These are phyloP conservation scores for Ramaria sp. DNA, from an alignment of 768 basidiomycete species.

Conservation along the genomic window DNA sequence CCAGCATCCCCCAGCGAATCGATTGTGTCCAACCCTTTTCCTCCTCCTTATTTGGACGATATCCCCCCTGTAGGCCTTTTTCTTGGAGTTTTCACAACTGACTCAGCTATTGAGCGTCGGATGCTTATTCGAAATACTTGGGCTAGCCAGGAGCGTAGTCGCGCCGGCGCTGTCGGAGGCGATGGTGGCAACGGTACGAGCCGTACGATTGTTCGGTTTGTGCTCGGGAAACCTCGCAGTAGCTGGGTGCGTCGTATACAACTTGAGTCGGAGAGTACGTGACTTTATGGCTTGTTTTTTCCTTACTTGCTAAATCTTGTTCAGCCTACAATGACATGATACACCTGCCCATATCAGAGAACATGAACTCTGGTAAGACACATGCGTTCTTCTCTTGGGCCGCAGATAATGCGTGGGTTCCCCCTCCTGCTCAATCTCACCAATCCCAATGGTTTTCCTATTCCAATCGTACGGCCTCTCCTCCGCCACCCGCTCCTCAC, in stretches of 20 bases:
- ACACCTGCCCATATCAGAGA: constrained; percentile 75
- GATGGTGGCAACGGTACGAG: constrained; percentile 70
- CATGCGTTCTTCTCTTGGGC: constrained; percentile 92
- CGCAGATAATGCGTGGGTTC: constrained; percentile 82
- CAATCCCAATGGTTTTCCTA: constrained; percentile 52
- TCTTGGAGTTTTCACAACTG: constrained; percentile 84
- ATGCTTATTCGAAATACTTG: constrained; percentile 84
- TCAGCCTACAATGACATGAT: constrained; percentile 80
- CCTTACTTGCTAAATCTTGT: constrained; percentile 1
- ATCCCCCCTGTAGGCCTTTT: constrained; percentile 80
- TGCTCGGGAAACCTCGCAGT: constrained; percentile 74
- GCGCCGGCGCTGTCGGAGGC: constrained; percentile 58
- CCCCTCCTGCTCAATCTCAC: constrained; percentile 47
- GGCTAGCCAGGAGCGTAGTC: constrained; percentile 73
- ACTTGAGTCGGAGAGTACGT: constrained; percentile 84
- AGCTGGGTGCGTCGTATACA: constrained; percentile 71
- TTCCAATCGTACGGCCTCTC: constrained; percentile 40
- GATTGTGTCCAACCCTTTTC: constrained; percentile 39
- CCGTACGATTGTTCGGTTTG: constrained; percentile 77
- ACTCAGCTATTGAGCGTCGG: constrained; percentile 73
- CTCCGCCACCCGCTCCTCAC: constrained; percentile 58
- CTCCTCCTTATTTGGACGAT: constrained; percentile 58
- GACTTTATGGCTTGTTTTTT: background rate
- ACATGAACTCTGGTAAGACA: constrained; percentile 95
- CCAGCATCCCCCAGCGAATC: constrained; percentile 12